Evolutionary conservation across 768 basidiomycete genomes (phyloP).

Genomic region (Leccinum aurantiacum): DNA sequence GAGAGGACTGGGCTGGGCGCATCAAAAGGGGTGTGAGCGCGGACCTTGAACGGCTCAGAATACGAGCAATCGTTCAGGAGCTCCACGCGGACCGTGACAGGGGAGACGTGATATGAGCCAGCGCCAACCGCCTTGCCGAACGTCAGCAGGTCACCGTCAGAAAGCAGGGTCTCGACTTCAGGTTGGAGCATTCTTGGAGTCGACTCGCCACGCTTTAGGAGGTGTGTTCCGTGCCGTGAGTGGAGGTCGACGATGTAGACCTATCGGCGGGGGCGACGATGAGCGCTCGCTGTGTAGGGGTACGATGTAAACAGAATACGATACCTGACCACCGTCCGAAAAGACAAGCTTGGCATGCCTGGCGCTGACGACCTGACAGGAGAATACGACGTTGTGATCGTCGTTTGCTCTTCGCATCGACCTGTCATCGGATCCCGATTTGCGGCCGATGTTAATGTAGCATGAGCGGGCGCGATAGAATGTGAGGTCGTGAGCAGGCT

Average conservation of each 20-base stretch:
- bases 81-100: slow-evolving; percentile 61
- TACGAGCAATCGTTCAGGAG: slow-evolving; percentile 35
- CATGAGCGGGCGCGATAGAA: slow-evolving; percentile 52
- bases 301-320: slow-evolving; percentile 13
- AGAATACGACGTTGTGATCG: slow-evolving; percentile 57
- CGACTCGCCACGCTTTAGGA: slow-evolving; percentile 53
- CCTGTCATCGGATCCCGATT: slow-evolving; percentile 48
- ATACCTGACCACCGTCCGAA: slow-evolving; percentile 68
- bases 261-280: slow-evolving; percentile 33
- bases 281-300: slow-evolving; percentile 11
- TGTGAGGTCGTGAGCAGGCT: slow-evolving; percentile 44
- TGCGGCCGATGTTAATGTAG: slow-evolving; percentile 67
- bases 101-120: slow-evolving; percentile 58
- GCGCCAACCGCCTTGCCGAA: slow-evolving; percentile 77
- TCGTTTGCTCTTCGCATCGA: slow-evolving; percentile 40
- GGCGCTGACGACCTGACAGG: slow-evolving; percentile 78
- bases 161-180: slow-evolving; percentile 55
- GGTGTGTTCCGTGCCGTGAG: slow-evolving; percentile 77
- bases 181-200: slow-evolving; percentile 49
- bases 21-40: slow-evolving; percentile 14
- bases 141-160: slow-evolving; percentile 69
- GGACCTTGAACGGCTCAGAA: slow-evolving; percentile 22
- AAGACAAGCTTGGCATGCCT: slow-evolving; percentile 77
- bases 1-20: slow-evolving; percentile 31
- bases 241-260: slow-evolving; percentile 67